These are phyloP conservation scores for Tylopilus plumbeoviolaceoides DNA, from an alignment of 768 basidiomycete species.

Conservation along the genomic window DNA sequence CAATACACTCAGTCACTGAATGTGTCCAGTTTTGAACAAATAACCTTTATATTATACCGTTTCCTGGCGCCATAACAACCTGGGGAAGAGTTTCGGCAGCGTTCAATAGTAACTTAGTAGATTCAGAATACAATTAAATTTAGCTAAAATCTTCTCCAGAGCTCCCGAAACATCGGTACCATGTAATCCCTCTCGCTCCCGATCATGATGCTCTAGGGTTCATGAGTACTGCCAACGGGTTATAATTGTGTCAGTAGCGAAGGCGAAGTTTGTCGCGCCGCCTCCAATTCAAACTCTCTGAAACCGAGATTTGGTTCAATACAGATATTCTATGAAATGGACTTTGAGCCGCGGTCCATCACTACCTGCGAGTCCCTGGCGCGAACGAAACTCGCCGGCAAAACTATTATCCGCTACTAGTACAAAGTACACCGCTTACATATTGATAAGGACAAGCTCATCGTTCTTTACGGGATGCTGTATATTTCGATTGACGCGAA, in stretches of 20 bases:
- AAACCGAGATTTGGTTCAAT: neutral
- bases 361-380: neutral
- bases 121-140: neutral
- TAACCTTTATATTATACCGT: neutral
- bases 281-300: neutral
- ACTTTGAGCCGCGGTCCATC: neutral
- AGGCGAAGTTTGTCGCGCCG: too few species aligned
- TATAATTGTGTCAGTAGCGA: too few species aligned
- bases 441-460: too few species aligned
- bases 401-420: neutral
- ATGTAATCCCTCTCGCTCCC: too few species aligned
- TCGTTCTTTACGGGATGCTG: too few species aligned
- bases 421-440: too few species aligned
- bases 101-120: too few species aligned
- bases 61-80: neutral
- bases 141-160: neutral
- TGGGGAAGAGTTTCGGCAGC: neutral
- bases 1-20: too few species aligned
- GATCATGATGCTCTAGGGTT: too few species aligned
- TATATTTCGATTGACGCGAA: too few species aligned
- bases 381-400: neutral
- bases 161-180: neutral
- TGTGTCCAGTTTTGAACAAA: neutral
- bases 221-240: too few species aligned
- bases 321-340: neutral